Conservation (phyloP, 2,329 filamentous ascomycete genomes). For the Arachnomyces sp. region DNA sequence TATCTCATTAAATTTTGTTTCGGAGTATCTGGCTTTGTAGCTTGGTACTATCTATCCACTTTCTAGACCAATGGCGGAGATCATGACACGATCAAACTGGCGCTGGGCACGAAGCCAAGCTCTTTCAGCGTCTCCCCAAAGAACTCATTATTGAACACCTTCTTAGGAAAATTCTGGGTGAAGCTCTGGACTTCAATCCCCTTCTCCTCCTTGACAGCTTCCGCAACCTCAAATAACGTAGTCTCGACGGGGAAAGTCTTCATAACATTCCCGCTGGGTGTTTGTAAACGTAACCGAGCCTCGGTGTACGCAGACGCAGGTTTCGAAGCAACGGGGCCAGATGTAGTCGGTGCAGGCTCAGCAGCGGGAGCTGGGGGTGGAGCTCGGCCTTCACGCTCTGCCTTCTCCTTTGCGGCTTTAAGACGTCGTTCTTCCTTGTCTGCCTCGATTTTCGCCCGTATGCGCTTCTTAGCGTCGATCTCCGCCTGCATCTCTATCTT, state of each 20-base stretch:
- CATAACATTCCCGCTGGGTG: slow-evolving; percentile 62
- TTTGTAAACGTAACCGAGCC: slow-evolving; percentile 74
- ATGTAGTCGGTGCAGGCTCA: slow-evolving; percentile 34
- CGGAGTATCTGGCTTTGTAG: too few relatives aligned
- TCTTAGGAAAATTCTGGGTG: slow-evolving; percentile 76
- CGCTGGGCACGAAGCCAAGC: slow-evolving; percentile 79
- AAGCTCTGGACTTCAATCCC: slow-evolving; percentile 67
- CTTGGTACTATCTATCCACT: too few relatives aligned
- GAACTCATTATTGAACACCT: slow-evolving; percentile 66
- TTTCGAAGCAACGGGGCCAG: slow-evolving; percentile 45
- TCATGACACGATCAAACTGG: slow-evolving; percentile 67
- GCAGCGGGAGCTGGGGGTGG: slow-evolving; percentile 41
- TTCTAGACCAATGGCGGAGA: neutral
- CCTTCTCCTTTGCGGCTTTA: slow-evolving; percentile 79
- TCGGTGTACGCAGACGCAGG: slow-evolving; percentile 61
- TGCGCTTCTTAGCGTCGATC: slow-evolving; percentile 73
- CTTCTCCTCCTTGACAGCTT: slow-evolving; percentile 62
- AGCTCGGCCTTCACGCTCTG: slow-evolving; percentile 67
- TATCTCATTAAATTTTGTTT: too few relatives aligned
- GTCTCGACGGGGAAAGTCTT: slow-evolving; percentile 86
- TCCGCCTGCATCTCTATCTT: slow-evolving; percentile 81
- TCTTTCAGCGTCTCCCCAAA: slow-evolving; percentile 90
- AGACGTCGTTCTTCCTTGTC: slow-evolving; percentile 83
- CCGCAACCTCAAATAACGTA: slow-evolving; percentile 85
- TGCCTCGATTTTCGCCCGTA: slow-evolving; percentile 87